phyloP scores from a whole-genome alignment of 2,329 filamentous ascomycete genomes.

The Neobulgaria alba region DNA sequence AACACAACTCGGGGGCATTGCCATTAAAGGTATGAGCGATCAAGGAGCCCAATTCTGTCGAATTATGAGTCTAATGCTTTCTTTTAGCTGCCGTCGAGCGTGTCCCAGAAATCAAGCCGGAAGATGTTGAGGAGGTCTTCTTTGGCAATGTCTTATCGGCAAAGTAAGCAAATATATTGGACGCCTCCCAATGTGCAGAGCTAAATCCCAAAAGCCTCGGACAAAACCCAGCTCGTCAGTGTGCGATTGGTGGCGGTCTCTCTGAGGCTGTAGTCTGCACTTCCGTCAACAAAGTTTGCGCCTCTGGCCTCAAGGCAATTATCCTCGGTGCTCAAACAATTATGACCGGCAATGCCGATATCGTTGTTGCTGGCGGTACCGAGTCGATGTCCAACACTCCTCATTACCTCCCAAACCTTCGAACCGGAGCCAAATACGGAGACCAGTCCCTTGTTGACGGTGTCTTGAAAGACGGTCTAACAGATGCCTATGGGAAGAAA shows the following conservation, averaged over 20 bases:
- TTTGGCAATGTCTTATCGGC: conserved; percentile 97
- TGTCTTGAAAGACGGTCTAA: conserved; percentile 88
- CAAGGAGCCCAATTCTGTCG: background rate
- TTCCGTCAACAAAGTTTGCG: conserved; percentile 98
- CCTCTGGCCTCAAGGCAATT: conserved; percentile 87
- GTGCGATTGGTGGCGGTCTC: conserved; percentile 82
- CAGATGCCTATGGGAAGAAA: conserved; percentile 83
- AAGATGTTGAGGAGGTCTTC: conserved; percentile 92
- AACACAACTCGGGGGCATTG: conserved; percentile 77
- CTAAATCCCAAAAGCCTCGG: conserved; percentile 56
- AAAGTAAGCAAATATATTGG: conserved; percentile 69
- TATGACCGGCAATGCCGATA: conserved; percentile 86
- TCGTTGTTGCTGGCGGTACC: conserved; percentile 87
- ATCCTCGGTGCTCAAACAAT: conserved; percentile 94
- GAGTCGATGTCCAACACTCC: conserved; percentile 99
- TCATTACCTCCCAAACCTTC: conserved; percentile 85
- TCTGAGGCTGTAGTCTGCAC: conserved; percentile 73
- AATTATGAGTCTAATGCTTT: conserved; percentile 9
- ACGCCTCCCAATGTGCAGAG: conserved; percentile 21
- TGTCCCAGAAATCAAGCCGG: conserved; percentile 75
- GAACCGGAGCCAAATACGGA: conserved; percentile 87
- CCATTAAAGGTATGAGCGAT: conserved; percentile 68
- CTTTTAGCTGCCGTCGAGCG: conserved; percentile 66
- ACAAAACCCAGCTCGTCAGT: conserved; percentile 93
- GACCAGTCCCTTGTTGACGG: conserved; percentile 84